These are phyloP conservation scores for Drechslerella coelobrocha DNA, from an alignment of 2,329 filamentous ascomycete species.

Conservation along the genomic window DNA sequence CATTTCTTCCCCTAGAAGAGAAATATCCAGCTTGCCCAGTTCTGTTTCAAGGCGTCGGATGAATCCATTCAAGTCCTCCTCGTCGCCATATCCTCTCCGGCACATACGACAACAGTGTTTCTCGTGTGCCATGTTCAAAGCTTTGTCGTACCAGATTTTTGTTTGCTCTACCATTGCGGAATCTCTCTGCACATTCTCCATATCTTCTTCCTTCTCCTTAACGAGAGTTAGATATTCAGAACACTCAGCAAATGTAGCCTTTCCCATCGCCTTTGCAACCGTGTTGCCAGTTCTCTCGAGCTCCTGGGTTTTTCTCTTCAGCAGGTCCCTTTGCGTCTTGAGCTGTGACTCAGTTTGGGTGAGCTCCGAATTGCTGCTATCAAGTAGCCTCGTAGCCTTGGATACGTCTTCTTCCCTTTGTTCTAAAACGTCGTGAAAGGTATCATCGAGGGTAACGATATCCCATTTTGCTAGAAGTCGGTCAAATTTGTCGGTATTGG, in stretches of 20 bases:
- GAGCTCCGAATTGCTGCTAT: slow-evolving; percentile 43
- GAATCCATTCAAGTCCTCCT: slow-evolving; percentile 35
- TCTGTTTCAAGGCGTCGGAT: slow-evolving; percentile 20
- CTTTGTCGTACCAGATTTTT: slow-evolving; percentile 36
- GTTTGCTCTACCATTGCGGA: slow-evolving; percentile 39
- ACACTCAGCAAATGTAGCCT: slow-evolving; percentile 27
- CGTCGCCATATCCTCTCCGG: slow-evolving; percentile 25
- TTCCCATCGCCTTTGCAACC: slow-evolving; percentile 36
- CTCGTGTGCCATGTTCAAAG: slow-evolving; percentile 39
- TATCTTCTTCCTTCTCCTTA: slow-evolving; percentile 64
- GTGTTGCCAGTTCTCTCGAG: slow-evolving; percentile 59
- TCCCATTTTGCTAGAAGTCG: slow-evolving; percentile 72
- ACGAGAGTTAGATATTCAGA: slow-evolving; percentile 29
- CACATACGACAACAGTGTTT: slow-evolving; percentile 47
- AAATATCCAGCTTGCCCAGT: slow-evolving; percentile 8
- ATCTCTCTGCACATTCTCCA: slow-evolving; percentile 60
- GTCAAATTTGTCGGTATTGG: slow-evolving; percentile 71
- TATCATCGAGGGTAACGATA: slow-evolving; percentile 71
- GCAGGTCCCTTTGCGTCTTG: slow-evolving; percentile 57
- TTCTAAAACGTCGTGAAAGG: slow-evolving; percentile 65
- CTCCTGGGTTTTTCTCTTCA: slow-evolving; percentile 66
- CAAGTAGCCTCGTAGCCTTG: slow-evolving; percentile 46
- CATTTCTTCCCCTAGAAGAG: slow-evolving; percentile 22
- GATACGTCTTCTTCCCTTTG: slow-evolving; percentile 53
- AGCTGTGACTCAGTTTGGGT: slow-evolving; percentile 43